These are phyloP conservation scores for Neurospora sp. DNA, from an alignment of 495 filamentous ascomycete genomes.

Conservation along the genomic window DNA sequence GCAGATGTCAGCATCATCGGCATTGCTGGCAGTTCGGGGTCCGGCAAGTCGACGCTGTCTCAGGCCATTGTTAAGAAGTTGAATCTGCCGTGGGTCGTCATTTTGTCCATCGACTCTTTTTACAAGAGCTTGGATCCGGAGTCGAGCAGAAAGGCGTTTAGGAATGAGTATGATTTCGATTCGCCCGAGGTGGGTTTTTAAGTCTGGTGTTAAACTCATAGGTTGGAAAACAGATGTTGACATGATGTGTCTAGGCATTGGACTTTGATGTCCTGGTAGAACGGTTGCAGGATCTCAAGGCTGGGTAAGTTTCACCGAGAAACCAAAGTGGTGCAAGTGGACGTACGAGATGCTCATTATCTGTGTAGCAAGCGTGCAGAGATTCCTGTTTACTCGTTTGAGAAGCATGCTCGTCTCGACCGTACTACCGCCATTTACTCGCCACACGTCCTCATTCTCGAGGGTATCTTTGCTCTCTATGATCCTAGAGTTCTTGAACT, in stretches of 20 bases:
- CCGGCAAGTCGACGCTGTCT: conserved; percentile 92
- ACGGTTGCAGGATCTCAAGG: conserved; percentile 72
- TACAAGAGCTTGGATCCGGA: conserved; percentile 78
- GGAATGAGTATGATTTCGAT: conserved; percentile 93
- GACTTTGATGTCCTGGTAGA: conserved; percentile 87
- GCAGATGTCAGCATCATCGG: conserved; percentile 89
- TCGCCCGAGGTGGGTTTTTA: conserved; percentile 49
- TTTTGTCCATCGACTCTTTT: conserved; percentile 95
- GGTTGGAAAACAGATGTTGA: neutral
- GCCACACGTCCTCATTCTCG: conserved; percentile 87
- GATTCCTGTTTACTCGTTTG: conserved; percentile 91
- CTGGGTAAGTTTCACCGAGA: conserved; percentile 53
- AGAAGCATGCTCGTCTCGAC: conserved; percentile 70
- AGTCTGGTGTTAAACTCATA: too few species aligned
- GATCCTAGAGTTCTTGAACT: conserved; percentile 78
- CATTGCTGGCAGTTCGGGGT: conserved; percentile 90
- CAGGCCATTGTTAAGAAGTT: conserved; percentile 81
- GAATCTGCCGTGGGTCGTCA: conserved; percentile 95
- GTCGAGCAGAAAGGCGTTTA: conserved; percentile 64
- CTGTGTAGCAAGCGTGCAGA: conserved; percentile 71
- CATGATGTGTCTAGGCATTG: conserved; percentile 44
- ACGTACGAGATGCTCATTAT: neutral
- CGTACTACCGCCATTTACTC: conserved; percentile 86
- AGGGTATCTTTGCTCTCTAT: conserved; percentile 92
- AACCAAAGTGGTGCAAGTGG: conserved; percentile 2